Evolutionary conservation across 441 rosid genomes (phyloP), one percentile per base, ranked within the genome.

Genomic region (Euphorbia schlechtendalii): DNA sequence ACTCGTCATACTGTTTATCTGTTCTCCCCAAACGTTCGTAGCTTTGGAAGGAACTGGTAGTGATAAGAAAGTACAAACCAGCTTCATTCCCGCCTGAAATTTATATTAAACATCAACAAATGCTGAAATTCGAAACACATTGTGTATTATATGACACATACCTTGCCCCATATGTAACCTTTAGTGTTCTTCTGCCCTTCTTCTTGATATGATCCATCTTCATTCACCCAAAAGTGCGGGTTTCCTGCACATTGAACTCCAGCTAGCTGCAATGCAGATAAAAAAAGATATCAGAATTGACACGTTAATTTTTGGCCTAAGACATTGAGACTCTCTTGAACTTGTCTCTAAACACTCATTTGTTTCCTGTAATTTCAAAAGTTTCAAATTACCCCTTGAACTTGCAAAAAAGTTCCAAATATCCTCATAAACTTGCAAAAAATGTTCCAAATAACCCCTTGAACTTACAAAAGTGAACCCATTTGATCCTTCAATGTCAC

Each of bases 231-330:
- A 76, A 87, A 90, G 78, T 89, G 96, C 4, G 97, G 96, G 56
- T 89, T 86, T 34, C 97, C 99, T n/a, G 96, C 96, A 69, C 97
- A 91, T 1, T 85, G 95, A 77, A 89, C 94, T 67, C 97, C 99
- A 15, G 99, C 97, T 71, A 87, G 66, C 99, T 94, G 86, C 83
- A 78, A 75, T 18, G 34, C 64, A 56, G 49, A 68, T n/a, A 59
- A 28, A 56, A 69, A 66, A 61, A 8, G 15, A 55, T 65, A 64
- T 71, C 63, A 69, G 49, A 43, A 69, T 65, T 41, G 65, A 45
- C 67, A n/a, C n/a, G n/a, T n/a, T n/a, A n/a, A n/a, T n/a, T n/a
- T n/a, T n/a, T n/a, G n/a, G n/a, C n/a, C n/a, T n/a, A n/a, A n/a
- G n/a, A n/a, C n/a, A n/a, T n/a, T n/a, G n/a, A n/a, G n/a, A n/a